phyloP scores from a whole-genome alignment of 257 asterid genomes.

The Petrea volubilis region DNA sequence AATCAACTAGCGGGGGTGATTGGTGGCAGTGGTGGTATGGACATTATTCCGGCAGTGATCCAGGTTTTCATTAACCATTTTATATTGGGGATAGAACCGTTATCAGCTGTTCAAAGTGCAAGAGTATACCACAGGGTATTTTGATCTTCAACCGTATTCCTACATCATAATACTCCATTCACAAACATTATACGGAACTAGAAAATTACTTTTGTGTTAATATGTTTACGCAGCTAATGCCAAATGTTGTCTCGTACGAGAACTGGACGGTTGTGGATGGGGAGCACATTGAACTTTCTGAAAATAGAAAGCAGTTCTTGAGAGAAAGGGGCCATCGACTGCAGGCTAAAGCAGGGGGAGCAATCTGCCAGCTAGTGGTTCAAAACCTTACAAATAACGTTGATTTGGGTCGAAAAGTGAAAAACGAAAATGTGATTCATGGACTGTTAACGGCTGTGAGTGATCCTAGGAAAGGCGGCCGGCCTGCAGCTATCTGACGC shows the following conservation, averaged over 20 bases:
- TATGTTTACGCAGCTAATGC: conserved; percentile 58
- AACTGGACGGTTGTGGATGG: conserved; percentile 84
- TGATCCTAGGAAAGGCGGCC: conserved; percentile 92
- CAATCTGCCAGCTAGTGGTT: conserved; percentile 78
- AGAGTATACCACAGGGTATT: conserved; percentile 80
- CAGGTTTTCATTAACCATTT: conserved; percentile 93
- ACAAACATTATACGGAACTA: neutral
- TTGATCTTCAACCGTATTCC: neutral
- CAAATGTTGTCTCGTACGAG: conserved; percentile 72
- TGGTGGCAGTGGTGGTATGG: conserved; percentile 90
- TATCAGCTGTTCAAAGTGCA: conserved; percentile 71
- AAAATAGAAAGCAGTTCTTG: conserved; percentile 52
- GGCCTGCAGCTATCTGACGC: conserved; percentile 76
- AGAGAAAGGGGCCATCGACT: conserved; percentile 68
- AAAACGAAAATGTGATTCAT: conserved; percentile 16
- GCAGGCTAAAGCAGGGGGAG: conserved; percentile 63
- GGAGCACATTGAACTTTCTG: conserved; percentile 73
- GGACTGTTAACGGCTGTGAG: conserved; percentile 82
- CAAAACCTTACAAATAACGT: conserved; percentile 39
- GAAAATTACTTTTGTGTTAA: neutral
- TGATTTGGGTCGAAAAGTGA: conserved; percentile 34
- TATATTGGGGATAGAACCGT: conserved; percentile 73
- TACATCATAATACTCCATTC: neutral
- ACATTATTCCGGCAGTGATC: conserved; percentile 74
- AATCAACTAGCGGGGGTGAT: conserved; percentile 77